Evolutionary conservation across 345 rosid species (phyloP), one percentile per base, ranked within the genome.

Genomic region (Brassica cretica): DNA sequence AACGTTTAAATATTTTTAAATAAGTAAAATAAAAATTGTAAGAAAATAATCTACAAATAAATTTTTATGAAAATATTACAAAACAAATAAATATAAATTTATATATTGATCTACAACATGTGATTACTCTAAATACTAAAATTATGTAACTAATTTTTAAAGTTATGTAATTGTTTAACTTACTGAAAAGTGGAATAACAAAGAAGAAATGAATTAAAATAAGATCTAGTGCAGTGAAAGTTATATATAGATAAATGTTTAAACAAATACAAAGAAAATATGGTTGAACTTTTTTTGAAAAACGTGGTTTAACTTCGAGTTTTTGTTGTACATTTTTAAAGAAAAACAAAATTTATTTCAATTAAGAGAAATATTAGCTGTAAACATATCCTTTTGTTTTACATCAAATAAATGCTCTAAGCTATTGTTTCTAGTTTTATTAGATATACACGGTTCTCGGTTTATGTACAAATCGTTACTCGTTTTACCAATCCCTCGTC

Each of bases 401-500:
- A 12, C 16, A 14, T 46, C 15, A 46, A 14, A 46, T 14, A 46
- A 46, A 46, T 14, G 15, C n/a, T 44, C 51, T 46, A 46, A 14
- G 51, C 51, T 44, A 12, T 14, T 46, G 51, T 46, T 46, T 46
- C 55, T 4, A 3, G 55, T 46, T 14, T 46, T 46, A 14, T 46
- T 46, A 15, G n/a, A 46, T 46, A 46, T 14, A 16, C 16, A 46
- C 6, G 55, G 6, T 46, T 46, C 16, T 46, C 55, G 55, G 55
- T 46, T 46, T 14, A 46, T 0, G 16, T 46, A 46, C 55, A 46
- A 46, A 12, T 46, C 55, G 16, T 46, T 46, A 46, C 6, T 46
- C 16, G 16, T 46, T 46, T 5, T 46, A 46, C 55, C 16, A 46
- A 2, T 78, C 80, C 67, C 82, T 82, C 73, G 81, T 64, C 78